phyloP scores from a whole-genome alignment of 2,329 filamentous ascomycete species.

The Pezicula neosporulosa region DNA sequence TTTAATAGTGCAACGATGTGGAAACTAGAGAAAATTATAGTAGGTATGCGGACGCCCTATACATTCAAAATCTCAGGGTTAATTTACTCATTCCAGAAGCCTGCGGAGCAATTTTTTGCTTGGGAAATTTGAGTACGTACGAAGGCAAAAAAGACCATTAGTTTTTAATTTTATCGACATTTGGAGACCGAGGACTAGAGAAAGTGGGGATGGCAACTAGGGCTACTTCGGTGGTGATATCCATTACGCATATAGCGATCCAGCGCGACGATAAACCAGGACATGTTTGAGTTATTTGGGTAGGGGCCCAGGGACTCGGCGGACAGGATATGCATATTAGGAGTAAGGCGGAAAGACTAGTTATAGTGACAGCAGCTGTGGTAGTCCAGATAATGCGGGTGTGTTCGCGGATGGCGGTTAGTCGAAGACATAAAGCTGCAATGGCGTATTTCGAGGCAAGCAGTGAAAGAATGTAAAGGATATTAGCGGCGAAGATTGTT shows the following conservation, averaged over 20 bases:
- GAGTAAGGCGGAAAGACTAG: neutral
- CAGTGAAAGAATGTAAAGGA: neutral
- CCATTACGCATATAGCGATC: neutral
- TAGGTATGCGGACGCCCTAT: neutral
- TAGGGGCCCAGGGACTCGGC: neutral
- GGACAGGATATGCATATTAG: neutral
- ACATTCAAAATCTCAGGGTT: too few relatives aligned
- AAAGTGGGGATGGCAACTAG: neutral
- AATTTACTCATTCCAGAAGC: too few relatives aligned
- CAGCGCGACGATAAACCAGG: neutral
- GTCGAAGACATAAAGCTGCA: neutral
- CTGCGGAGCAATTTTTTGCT: too few relatives aligned
- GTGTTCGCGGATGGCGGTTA: neutral
- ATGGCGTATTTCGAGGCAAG: neutral
- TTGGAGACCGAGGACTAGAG: neutral
- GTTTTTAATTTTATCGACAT: neutral
- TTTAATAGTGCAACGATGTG: slow-evolving; percentile 32
- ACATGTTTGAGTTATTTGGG: neutral
- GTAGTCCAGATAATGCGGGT: neutral
- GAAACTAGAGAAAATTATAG: slow-evolving; percentile 30
- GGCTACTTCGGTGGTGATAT: neutral
- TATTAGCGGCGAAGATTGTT: neutral
- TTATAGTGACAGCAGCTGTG: neutral
- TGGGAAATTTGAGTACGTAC: too few relatives aligned
- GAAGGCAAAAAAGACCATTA: neutral